Conservation (phyloP, 2,329 filamentous ascomycete species). For the Pseudogymnoascus sp. region DNA sequence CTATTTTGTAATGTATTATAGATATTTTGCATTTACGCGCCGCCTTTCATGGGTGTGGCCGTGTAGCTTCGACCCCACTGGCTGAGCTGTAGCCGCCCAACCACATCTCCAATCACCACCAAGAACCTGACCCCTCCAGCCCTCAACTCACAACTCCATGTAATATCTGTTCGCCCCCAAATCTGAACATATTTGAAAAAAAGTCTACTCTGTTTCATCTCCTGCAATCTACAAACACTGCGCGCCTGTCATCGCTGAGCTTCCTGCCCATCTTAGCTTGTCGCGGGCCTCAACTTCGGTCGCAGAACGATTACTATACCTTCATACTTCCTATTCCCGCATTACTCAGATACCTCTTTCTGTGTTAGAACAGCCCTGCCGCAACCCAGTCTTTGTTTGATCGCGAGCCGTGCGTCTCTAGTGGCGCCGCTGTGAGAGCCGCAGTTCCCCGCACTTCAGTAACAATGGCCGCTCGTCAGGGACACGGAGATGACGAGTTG, state of each 20-base stretch:
- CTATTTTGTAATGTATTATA: too few relatives aligned
- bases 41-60: constrained; percentile 8
- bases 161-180: constrained; percentile 4
- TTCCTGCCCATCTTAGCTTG: constrained; percentile 12
- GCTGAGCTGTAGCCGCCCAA: constrained; percentile 10
- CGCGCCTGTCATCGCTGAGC: constrained; percentile 15
- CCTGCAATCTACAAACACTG: constrained; percentile 13
- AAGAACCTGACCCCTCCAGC: constrained; percentile 5
- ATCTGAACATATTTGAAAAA: constrained; percentile 12
- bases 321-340: constrained; percentile 10
- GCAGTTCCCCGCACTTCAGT: constrained; percentile 8
- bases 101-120: constrained; percentile 3
- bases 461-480: constrained; percentile 38
- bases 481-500: constrained; percentile 71
- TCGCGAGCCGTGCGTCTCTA: constrained; percentile 1
- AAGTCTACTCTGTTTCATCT: constrained; percentile 16
- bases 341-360: not conserved
- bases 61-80: constrained; percentile 3
- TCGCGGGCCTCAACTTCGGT: constrained; percentile 17
- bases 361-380: not conserved
- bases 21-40: constrained; percentile 8
- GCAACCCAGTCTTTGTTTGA: not conserved
- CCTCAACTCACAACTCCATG: constrained; percentile 2
- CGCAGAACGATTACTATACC: constrained; percentile 21
- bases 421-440: not conserved